Conservation (phyloP, 2,329 filamentous ascomycete genomes). For the Diplodia mutila region DNA sequence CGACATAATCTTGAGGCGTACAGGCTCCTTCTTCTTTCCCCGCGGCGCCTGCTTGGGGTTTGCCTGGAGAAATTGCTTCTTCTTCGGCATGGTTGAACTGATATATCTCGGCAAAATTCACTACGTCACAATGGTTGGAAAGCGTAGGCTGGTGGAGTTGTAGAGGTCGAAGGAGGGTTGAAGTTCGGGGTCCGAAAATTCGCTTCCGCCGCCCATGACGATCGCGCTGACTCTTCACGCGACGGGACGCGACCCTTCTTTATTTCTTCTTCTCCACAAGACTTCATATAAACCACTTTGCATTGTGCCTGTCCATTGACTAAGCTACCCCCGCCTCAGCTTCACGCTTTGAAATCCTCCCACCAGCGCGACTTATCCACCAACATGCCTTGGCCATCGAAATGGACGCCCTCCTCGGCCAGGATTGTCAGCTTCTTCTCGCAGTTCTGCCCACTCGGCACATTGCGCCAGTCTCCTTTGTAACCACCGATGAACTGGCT, state of each 20-base stretch:
- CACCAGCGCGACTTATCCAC: conserved; percentile 53
- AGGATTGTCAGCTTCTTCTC: conserved; percentile 67
- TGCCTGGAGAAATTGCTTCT: conserved; percentile 21
- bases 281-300: too few relatives aligned
- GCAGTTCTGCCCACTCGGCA: conserved; percentile 62
- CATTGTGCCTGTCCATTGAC: too few relatives aligned
- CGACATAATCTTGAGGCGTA: conserved; percentile 3
- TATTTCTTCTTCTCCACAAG: conserved; percentile 5
- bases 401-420: conserved; percentile 65
- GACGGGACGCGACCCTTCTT: background rate
- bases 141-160: background rate
- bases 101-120: background rate
- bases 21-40: conserved; percentile 23
- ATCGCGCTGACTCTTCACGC: background rate
- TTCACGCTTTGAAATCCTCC: conserved; percentile 44
- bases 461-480: conserved; percentile 67
- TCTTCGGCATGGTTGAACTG: conserved; percentile 9
- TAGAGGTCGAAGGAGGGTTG: background rate
- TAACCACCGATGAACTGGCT: conserved; percentile 64
- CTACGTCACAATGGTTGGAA: background rate
- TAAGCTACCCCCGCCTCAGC: background rate
- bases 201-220: conserved; percentile 20
- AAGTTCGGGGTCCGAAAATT: conserved; percentile 9
- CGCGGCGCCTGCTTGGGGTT: conserved; percentile 6
- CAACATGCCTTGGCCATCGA: conserved; percentile 64